These are phyloP conservation scores for Ophidiomyces ophidiicola DNA, from an alignment of 2,329 filamentous ascomycete species.

Conservation along the genomic window DNA sequence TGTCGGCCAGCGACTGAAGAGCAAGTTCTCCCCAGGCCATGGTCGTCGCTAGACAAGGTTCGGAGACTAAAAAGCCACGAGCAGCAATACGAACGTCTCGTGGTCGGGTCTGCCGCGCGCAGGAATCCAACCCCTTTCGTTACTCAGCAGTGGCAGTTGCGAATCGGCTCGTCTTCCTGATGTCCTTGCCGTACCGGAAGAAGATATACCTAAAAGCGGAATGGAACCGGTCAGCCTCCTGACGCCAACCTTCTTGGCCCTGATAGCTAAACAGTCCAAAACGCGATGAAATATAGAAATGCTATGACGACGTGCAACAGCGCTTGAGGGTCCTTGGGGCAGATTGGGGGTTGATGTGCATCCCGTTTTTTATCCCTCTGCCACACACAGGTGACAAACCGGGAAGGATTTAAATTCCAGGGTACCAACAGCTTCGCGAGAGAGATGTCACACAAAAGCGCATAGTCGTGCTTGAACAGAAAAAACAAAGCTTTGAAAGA, in stretches of 20 bases:
- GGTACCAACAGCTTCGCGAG: no score
- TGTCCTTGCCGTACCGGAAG: conserved; percentile 32
- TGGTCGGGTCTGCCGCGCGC: neutral
- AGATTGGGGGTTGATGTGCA: conserved; percentile 2
- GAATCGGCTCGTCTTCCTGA: conserved; percentile 33
- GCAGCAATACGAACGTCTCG: neutral
- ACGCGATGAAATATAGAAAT: no score
- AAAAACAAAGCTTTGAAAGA: neutral
- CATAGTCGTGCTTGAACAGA: neutral
- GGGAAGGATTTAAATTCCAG: no score
- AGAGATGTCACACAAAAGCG: no score
- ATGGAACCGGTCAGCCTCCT: conserved; percentile 2
- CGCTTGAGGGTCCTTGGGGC: neutral
- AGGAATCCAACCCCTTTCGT: neutral
- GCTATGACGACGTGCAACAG: conserved; percentile 8
- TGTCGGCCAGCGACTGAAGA: no score
- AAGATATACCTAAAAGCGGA: conserved; percentile 30
- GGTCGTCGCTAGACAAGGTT: no score
- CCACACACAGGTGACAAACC: no score
- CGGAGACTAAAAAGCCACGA: no score
- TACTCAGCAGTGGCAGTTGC: conserved; percentile 18
- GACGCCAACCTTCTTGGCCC: no score
- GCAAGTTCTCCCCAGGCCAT: no score
- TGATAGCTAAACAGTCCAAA: no score
- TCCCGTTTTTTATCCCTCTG: no score